Conservation (phyloP, 148 eudicot species). For the Cornus kousa region DNA sequence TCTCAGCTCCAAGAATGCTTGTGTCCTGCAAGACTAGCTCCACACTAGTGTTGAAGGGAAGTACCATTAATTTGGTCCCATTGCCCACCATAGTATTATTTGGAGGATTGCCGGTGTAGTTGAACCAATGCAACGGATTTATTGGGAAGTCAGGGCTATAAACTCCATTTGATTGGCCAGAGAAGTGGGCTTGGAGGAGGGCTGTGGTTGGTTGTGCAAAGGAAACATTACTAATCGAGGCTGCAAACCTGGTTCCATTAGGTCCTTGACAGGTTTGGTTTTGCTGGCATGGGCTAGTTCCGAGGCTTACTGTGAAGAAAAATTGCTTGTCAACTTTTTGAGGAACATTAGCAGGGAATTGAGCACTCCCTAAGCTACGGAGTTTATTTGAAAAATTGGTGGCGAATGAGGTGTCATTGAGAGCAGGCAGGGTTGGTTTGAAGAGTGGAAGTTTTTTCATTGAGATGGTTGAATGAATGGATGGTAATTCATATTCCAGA, state of each 20-base stretch:
- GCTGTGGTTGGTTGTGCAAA: conserved; percentile 26
- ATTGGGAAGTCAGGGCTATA: conserved; percentile 28
- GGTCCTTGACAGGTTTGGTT: conserved; percentile 39
- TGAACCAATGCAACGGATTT: conserved; percentile 31
- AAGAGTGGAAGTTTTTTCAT: conserved; percentile 44
- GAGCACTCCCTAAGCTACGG: conserved; percentile 45
- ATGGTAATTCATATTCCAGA: conserved; percentile 43
- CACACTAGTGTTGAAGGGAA: conserved; percentile 34
- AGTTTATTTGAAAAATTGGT: conserved; percentile 41
- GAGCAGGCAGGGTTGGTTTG: conserved; percentile 51
- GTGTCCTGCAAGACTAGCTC: conserved; percentile 38
- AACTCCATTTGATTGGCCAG: conserved; percentile 24
- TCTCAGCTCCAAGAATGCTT: conserved; percentile 37
- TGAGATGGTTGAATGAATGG: neutral
- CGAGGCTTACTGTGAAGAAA: conserved; percentile 63
- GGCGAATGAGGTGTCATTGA: conserved; percentile 53
- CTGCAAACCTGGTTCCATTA: conserved; percentile 38
- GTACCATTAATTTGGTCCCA: conserved; percentile 31
- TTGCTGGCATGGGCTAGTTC: conserved; percentile 53
- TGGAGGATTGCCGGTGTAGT: conserved; percentile 31
- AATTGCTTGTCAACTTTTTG: conserved; percentile 40
- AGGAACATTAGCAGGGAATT: conserved; percentile 70
- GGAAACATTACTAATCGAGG: conserved; percentile 28
- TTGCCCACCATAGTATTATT: conserved; percentile 33
- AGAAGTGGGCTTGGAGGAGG: conserved; percentile 31